phyloP scores from a whole-genome alignment of 768 basidiomycete genomes.

The Scleroderma bovista region DNA sequence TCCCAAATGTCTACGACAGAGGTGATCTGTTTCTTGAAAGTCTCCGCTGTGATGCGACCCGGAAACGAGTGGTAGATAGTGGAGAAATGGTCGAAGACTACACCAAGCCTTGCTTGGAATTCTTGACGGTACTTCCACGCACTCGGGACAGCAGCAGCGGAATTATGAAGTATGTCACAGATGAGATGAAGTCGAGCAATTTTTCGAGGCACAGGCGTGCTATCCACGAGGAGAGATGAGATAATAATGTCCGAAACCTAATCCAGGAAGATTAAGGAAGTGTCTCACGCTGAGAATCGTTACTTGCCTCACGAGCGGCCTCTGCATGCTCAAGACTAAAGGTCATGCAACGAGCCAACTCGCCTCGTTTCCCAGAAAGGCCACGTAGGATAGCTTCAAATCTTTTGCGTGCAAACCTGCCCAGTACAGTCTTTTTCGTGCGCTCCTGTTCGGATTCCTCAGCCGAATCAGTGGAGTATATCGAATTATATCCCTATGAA shows the following conservation, averaged over 20 bases:
- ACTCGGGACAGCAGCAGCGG: slow-evolving; percentile 86
- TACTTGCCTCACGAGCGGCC: slow-evolving; percentile 80
- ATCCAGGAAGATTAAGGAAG: slow-evolving; percentile 1
- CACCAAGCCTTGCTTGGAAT: slow-evolving; percentile 86
- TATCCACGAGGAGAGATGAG: slow-evolving; percentile 79
- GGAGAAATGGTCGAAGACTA: slow-evolving; percentile 93
- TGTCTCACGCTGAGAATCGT: background rate
- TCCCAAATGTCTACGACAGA: slow-evolving; percentile 95
- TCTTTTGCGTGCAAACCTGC: slow-evolving; percentile 71
- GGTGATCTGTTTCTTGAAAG: slow-evolving; percentile 90
- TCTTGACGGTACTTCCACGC: slow-evolving; percentile 98
- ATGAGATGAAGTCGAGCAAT: slow-evolving; percentile 92
- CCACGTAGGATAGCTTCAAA: slow-evolving; percentile 90
- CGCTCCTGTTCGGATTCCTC: slow-evolving; percentile 92
- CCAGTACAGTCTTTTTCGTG: slow-evolving; percentile 68
- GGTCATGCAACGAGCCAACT: slow-evolving; percentile 94
- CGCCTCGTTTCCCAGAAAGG: slow-evolving; percentile 79
- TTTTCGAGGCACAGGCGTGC: slow-evolving; percentile 97
- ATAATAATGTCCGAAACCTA: slow-evolving; percentile 91
- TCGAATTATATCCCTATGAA: slow-evolving; percentile 74
- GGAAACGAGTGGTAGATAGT: slow-evolving; percentile 95
- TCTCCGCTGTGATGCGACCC: slow-evolving; percentile 92
- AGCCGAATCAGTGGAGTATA: slow-evolving; percentile 89
- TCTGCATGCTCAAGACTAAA: slow-evolving; percentile 96
- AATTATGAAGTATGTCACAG: slow-evolving; percentile 97